Evolutionary conservation across 805 yeast genomes (phyloP).

Genomic region (Candida ovalis): DNA sequence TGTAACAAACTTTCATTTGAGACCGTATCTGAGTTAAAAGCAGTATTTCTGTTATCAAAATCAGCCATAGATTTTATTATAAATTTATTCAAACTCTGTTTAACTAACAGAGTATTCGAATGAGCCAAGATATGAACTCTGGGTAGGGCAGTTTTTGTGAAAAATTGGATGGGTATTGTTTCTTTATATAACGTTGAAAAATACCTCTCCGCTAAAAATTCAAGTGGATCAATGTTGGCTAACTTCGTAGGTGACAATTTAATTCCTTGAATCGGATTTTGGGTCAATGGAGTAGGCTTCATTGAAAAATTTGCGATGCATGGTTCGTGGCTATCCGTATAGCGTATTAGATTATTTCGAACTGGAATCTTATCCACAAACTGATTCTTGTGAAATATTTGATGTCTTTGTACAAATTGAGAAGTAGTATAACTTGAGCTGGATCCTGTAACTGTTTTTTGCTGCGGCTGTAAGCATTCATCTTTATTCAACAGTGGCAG

Average conservation of each 20-base stretch:
- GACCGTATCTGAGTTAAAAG: neutral
- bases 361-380: neutral
- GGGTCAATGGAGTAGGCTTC: constrained; percentile 6
- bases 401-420: neutral
- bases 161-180: constrained; percentile 27
- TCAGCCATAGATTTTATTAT: constrained; percentile 15
- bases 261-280: constrained; percentile 1
- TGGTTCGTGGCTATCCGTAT: neutral
- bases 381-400: neutral
- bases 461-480: too few species aligned
- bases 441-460: neutral
- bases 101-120: constrained; percentile 18
- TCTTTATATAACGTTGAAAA: constrained; percentile 24
- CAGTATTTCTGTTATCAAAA: constrained; percentile 19
- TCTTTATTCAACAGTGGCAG: too few species aligned
- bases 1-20: constrained; percentile 7
- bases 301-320: constrained; percentile 4
- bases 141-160: constrained; percentile 30
- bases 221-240: constrained; percentile 23
- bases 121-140: constrained; percentile 26
- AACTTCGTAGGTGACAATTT: constrained; percentile 11
- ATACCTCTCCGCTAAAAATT: constrained; percentile 26
- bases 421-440: neutral
- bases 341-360: neutral
- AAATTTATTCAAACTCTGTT: constrained; percentile 16